Conservation (phyloP, 495 filamentous ascomycete species). For the Aspergillus coremiiformis region DNA sequence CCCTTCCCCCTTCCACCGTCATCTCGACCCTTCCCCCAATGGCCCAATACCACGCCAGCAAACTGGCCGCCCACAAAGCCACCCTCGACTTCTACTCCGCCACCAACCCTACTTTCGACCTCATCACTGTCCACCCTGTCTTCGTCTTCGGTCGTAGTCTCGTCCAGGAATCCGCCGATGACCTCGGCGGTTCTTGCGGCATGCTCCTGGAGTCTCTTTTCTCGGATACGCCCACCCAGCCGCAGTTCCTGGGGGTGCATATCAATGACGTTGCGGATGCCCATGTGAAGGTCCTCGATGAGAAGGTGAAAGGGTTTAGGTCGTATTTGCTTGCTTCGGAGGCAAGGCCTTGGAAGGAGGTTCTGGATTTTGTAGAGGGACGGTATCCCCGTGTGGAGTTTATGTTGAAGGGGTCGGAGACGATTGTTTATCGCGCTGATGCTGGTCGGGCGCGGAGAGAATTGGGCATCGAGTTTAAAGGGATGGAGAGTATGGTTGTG, state of each 20-base stretch:
- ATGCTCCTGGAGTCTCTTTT: conserved; percentile 6
- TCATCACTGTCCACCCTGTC: conserved; percentile 11
- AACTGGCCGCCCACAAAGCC: conserved; percentile 1
- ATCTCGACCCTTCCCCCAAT: neutral
- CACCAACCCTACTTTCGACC: neutral
- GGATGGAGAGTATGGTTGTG: conserved; percentile 17
- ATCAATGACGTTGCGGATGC: conserved; percentile 16
- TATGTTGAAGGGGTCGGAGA: conserved; percentile 18
- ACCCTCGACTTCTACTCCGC: conserved; percentile 1
- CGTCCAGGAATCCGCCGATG: conserved; percentile 7
- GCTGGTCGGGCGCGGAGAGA: conserved; percentile 43
- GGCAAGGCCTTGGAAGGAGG: conserved; percentile 19
- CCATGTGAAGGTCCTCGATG: conserved; percentile 13
- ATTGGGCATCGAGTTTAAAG: conserved; percentile 23
- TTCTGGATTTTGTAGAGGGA: conserved; percentile 16
- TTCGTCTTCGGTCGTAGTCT: conserved; percentile 13
- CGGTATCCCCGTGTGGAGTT: conserved; percentile 21
- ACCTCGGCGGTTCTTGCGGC: conserved; percentile 8
- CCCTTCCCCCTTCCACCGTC: neutral
- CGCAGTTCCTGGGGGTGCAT: conserved; percentile 11
- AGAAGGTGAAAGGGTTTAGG: conserved; percentile 3
- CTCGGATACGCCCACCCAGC: conserved; percentile 1
- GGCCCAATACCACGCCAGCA: conserved; percentile 3
- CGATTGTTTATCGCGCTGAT: conserved; percentile 37
- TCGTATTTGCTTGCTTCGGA: conserved; percentile 17